phyloP scores from a whole-genome alignment of 2,329 filamentous ascomycete genomes.

The Penicillium brevicompactum region DNA sequence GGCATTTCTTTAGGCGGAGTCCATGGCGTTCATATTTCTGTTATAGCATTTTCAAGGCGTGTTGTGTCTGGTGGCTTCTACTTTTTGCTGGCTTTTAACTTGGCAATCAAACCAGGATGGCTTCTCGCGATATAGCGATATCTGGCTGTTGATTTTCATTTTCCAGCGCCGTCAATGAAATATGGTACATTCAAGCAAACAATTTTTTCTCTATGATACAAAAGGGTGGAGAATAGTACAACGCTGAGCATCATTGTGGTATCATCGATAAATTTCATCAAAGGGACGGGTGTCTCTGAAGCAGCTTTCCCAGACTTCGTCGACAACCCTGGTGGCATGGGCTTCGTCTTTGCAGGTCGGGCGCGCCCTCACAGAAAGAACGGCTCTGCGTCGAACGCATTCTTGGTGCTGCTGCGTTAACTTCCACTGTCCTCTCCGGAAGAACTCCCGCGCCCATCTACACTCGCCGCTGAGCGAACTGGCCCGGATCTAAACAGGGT shows the following conservation, averaged over 20 bases:
- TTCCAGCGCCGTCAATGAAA: conserved; percentile 17
- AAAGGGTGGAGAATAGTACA: conserved; percentile 3
- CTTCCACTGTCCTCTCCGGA: conserved; percentile 81
- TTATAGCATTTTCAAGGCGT: conserved; percentile 20
- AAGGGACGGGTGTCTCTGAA: conserved; percentile 93
- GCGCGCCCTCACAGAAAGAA: conserved; percentile 74
- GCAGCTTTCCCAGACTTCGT: conserved; percentile 98
- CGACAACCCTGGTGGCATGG: conserved; percentile 84
- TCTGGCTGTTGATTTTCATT: conserved; percentile 22
- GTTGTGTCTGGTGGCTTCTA: not conserved
- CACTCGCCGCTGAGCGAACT: conserved; percentile 93
- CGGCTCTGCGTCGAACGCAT: conserved; percentile 81
- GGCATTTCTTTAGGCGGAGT: conserved; percentile 17
- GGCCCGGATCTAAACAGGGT: conserved; percentile 72
- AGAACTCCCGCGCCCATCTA: conserved; percentile 82
- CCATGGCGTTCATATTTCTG: conserved; percentile 5
- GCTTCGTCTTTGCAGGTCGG: conserved; percentile 81
- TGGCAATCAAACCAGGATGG: conserved; percentile 14
- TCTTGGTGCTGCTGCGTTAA: conserved; percentile 91
- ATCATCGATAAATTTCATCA: conserved; percentile 84
- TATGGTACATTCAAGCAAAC: conserved; percentile 27
- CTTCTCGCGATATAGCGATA: conserved; percentile 18
- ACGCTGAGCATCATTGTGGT: conserved; percentile 9
- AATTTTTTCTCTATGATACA: conserved; percentile 21
- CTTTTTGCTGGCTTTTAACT: not conserved